A percentile compares a stretch with the other conserved stretches of the same genome.
Evolutionary conservation across 2,329 filamentous ascomycete species (phyloP).

Genomic region (Aspergillus pseudoviridinutans): DNA sequence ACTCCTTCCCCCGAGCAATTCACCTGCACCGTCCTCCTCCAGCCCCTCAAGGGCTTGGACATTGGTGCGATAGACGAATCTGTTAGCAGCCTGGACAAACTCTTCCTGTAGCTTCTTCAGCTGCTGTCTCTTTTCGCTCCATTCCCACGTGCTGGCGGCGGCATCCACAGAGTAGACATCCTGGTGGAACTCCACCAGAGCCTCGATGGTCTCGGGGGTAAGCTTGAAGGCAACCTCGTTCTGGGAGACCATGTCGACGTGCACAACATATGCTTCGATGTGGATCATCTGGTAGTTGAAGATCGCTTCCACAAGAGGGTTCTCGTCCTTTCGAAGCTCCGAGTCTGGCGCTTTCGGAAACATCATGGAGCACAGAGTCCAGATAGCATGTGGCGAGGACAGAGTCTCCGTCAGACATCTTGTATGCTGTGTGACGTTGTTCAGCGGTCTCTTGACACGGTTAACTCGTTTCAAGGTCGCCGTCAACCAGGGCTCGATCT

Average conservation of each 20-base stretch:
- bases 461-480: slow-evolving; percentile 96
- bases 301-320: slow-evolving; percentile 78
- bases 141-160: slow-evolving; percentile 84
- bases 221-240: slow-evolving; percentile 98
- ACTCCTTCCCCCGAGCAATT: slow-evolving; percentile 84
- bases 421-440: slow-evolving; percentile 93
- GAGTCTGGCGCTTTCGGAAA: slow-evolving; percentile 82
- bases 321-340: slow-evolving; percentile 75
- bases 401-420: slow-evolving; percentile 92
- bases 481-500: slow-evolving; percentile 94
- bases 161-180: slow-evolving; percentile 89
- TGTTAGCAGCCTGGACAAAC: slow-evolving; percentile 94
- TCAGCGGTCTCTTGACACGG: slow-evolving; percentile 91
- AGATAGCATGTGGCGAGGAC: slow-evolving; percentile 85
- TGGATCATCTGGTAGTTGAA: slow-evolving; percentile 93
- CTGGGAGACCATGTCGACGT: slow-evolving; percentile 97
- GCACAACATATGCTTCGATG: slow-evolving; percentile 94
- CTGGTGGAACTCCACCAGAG: slow-evolving; percentile 92
- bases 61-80: slow-evolving; percentile 88
- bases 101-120: slow-evolving; percentile 97
- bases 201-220: slow-evolving; percentile 88
- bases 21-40: slow-evolving; percentile 92
- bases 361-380: slow-evolving; percentile 91
- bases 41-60: slow-evolving; percentile 88
- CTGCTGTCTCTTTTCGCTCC: slow-evolving; percentile 94